Conservation (phyloP, 345 rosid genomes). For the Eucalyptus lansdowneana region DNA sequence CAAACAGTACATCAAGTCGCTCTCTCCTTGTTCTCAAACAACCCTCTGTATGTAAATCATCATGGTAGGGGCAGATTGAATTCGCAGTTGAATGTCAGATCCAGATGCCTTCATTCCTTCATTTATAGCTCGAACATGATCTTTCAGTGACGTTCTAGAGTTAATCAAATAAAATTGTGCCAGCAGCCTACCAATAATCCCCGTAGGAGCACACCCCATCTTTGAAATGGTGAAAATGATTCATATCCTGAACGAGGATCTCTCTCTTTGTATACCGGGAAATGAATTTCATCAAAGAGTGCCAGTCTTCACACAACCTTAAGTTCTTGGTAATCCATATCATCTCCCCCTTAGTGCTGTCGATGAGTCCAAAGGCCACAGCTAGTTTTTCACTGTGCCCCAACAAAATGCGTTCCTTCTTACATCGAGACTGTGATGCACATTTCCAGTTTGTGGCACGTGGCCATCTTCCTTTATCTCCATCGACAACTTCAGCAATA, state of each 20-base stretch:
- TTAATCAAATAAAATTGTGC: not conserved
- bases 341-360: conserved; percentile 44
- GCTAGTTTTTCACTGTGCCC: conserved; percentile 91
- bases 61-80: not conserved
- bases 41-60: not conserved
- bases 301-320: conserved; percentile 85
- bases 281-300: conserved; percentile 60
- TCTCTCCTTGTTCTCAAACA: too few species aligned
- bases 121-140: too few species aligned
- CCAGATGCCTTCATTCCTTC: not conserved
- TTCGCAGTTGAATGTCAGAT: not conserved
- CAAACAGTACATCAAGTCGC: not conserved
- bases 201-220: conserved; percentile 81
- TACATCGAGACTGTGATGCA: conserved; percentile 69
- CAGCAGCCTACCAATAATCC: conserved; percentile 52
- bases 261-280: conserved; percentile 60
- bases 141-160: not conserved
- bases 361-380: conserved; percentile 73
- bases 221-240: conserved; percentile 70
- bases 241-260: conserved; percentile 76
- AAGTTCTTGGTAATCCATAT: conserved; percentile 82
- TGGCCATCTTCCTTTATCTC: conserved; percentile 85
- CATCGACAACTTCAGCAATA: conserved; percentile 41
- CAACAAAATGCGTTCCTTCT: conserved; percentile 70
- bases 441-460: conserved; percentile 64